Evolutionary conservation across 2,329 filamentous ascomycete genomes (phyloP).

Genomic region (Aspergillus carbonarius): DNA sequence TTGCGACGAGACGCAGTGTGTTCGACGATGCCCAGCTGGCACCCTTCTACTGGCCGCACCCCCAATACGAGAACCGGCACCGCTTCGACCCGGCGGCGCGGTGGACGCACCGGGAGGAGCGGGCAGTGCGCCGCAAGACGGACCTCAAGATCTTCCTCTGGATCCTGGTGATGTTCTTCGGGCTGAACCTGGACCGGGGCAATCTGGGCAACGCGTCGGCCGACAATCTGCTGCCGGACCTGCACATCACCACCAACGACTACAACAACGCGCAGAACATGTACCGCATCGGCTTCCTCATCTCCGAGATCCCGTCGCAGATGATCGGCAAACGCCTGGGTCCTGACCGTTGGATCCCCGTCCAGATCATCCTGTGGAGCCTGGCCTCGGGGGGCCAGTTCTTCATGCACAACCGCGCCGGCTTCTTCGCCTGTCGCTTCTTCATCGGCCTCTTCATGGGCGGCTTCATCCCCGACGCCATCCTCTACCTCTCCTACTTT

Average conservation of each 20-base stretch:
- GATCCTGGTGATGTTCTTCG: constrained; percentile 50
- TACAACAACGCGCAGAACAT: constrained; percentile 33
- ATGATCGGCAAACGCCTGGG: constrained; percentile 32
- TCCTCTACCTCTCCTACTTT: constrained; percentile 41
- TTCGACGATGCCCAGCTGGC: constrained; percentile 45
- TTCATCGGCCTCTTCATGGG: constrained; percentile 52
- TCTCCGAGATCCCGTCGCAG: constrained; percentile 33
- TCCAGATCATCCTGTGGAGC: constrained; percentile 31
- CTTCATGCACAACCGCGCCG: constrained; percentile 29
- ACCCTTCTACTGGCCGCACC: constrained; percentile 30
- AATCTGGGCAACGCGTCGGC: constrained; percentile 28
- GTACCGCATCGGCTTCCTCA: constrained; percentile 29
- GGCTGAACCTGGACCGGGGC: constrained; percentile 28
- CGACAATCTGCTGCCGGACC: constrained; percentile 28
- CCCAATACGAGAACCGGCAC: constrained; percentile 39
- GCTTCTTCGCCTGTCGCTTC: constrained; percentile 45
- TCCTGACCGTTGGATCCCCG: constrained; percentile 30
- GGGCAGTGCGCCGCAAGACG: constrained; percentile 24
- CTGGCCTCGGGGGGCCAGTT: constrained; percentile 26
- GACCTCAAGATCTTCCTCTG: constrained; percentile 38
- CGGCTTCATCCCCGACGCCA: constrained; percentile 51
- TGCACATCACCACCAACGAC: constrained; percentile 32
- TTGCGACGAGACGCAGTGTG: constrained; percentile 28
- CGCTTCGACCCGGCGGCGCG: constrained; percentile 32
- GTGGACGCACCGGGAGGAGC: constrained; percentile 32